Conservation (phyloP, 768 basidiomycete genomes). For the Tephrocybe sp. region DNA sequence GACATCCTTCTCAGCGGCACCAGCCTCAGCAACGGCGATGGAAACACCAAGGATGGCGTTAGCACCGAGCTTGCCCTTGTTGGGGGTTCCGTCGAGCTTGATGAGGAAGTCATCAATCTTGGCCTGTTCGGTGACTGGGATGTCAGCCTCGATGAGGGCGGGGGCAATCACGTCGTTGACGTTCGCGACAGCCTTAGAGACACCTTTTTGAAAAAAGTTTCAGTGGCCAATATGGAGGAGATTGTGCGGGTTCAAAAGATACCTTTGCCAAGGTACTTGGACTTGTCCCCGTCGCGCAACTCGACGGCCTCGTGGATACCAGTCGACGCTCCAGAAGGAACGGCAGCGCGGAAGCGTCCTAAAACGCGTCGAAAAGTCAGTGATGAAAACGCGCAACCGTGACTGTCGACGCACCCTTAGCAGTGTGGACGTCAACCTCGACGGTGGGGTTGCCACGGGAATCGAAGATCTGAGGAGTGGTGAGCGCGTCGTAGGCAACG, state of each 20-base stretch:
- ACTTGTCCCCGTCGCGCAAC: slow-evolving; percentile 95
- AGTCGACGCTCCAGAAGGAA: slow-evolving; percentile 98
- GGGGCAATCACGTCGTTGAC: slow-evolving; percentile 92
- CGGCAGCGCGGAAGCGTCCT: slow-evolving; percentile 93
- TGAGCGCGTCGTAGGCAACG: slow-evolving; percentile 15
- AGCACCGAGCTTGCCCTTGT: slow-evolving; percentile 99
- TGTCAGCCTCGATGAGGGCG: slow-evolving; percentile 77
- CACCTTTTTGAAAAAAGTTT: slow-evolving; percentile 56
- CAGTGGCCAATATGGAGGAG: slow-evolving; percentile 5
- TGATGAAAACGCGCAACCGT: not conserved
- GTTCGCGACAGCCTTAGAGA: slow-evolving; percentile 89
- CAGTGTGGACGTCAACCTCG: slow-evolving; percentile 88
- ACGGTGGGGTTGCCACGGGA: slow-evolving; percentile 98
- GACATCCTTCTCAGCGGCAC: slow-evolving; percentile 90
- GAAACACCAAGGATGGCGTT: slow-evolving; percentile 99
- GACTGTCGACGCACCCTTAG: slow-evolving; percentile 56
- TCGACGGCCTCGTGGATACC: slow-evolving; percentile 98
- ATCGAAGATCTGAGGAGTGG: slow-evolving; percentile 84
- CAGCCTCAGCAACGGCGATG: slow-evolving; percentile 93
- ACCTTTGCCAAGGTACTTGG: slow-evolving; percentile 95
- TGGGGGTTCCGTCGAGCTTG: slow-evolving; percentile 94
- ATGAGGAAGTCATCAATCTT: slow-evolving; percentile 97
- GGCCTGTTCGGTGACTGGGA: slow-evolving; percentile 88
- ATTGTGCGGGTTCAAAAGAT: slow-evolving; percentile 9
- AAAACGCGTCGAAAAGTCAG: slow-evolving; percentile 15